Evolutionary conservation across 257 asterid genomes (phyloP), one percentile per base, ranked within the genome.

Genomic region (Solanum corneliomulleri): DNA sequence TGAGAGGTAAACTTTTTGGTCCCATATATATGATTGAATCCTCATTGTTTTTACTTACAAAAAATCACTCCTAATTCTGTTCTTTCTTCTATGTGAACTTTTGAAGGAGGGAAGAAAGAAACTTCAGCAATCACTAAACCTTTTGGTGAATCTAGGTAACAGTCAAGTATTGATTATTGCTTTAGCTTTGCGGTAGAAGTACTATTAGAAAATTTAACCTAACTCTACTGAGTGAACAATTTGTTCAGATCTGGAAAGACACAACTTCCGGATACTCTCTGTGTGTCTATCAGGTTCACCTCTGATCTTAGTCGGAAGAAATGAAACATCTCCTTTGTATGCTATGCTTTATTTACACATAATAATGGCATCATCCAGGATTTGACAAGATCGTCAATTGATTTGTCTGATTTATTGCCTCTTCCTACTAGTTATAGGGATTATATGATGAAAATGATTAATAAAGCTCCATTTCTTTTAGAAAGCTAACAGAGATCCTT

Each of bases 121-220:
- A 97, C 99, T 66, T 44, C 77, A 71, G 92, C 98, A 35, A 95
- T 97, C 49, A 97, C 99, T 23, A 98, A 97, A 92, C 95, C 97
- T 89, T 95, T 94, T 92, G 99, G 99, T 56, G 99, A 97, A 90
- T 95, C 95, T 91, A 94, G 99, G 99, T 94, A 89, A 86, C 56
- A 70, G 16, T 68, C 42, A 72, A 52, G 60, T 16, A 49, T 72
- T 84, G 60, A 23, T 23, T 41, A 23, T 75, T 42, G 56, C 44
- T 75, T 75, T 12, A 85, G 45, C 60, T 10, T 68, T 74, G n/a
- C 35, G 33, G 58, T 64, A 85, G 64, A n/a, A 25, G 21, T 41
- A 52, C n/a, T 85, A 85, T n/a, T 39, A 42, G 76, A 42, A 31
- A 27, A 41, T 35, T 33, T 62, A 44, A 68, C 84, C 85, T 90